Percentiles rank a stretch among this genome's conserved stretches.
Evolutionary conservation across 805 yeast species (phyloP).

Genomic region (Dipodascus albidus): DNA sequence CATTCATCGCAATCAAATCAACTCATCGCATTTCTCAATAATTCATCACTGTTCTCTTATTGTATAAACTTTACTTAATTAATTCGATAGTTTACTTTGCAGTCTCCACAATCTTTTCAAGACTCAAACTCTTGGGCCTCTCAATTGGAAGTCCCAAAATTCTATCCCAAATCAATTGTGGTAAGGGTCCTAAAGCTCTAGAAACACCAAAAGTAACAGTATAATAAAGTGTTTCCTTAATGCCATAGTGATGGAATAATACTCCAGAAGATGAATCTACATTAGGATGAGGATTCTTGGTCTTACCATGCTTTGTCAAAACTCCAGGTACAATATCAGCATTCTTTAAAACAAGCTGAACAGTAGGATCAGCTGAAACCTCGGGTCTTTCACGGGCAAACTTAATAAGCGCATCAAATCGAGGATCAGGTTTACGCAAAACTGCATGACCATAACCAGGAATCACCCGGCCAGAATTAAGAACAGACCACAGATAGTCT

Average conservation of each 20-base stretch:
- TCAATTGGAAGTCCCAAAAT: conserved; percentile 69
- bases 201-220: conserved; percentile 78
- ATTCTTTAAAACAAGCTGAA: conserved; percentile 53
- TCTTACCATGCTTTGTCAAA: conserved; percentile 67
- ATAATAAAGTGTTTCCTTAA: conserved; percentile 61
- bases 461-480: conserved; percentile 64
- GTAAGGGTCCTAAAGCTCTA: conserved; percentile 67
- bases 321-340: conserved; percentile 68
- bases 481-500: conserved; percentile 52
- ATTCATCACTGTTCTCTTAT: background rate
- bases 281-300: conserved; percentile 78
- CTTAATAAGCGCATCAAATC: conserved; percentile 62
- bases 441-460: conserved; percentile 91
- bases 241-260: conserved; percentile 68
- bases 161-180: conserved; percentile 73
- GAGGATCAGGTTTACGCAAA: conserved; percentile 71
- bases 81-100: background rate
- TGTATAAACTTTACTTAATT: too few relatives aligned
- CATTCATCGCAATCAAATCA: too few relatives aligned
- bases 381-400: conserved; percentile 44
- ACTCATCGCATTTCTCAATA: background rate
- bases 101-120: conserved; percentile 24
- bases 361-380: conserved; percentile 52
- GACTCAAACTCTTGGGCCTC: conserved; percentile 55
- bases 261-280: conserved; percentile 76